A percentile compares a stretch with the other conserved stretches of the same genome.
These are phyloP conservation scores for Aspergillus taichungensis DNA, from an alignment of 495 filamentous ascomycete species.

Conservation along the genomic window DNA sequence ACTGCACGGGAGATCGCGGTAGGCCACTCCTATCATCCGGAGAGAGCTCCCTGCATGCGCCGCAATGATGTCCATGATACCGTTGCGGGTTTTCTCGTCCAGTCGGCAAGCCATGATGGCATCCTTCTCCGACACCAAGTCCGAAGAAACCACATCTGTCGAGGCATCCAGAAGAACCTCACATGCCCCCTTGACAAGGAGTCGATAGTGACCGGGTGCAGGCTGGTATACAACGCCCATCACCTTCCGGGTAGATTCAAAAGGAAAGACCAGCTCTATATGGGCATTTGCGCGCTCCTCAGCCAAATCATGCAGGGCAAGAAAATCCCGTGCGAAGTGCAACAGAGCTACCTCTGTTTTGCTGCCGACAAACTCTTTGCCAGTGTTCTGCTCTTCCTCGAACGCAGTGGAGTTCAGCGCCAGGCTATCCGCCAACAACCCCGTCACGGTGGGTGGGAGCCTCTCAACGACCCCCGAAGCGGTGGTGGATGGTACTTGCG, in stretches of 20 bases:
- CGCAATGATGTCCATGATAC: conserved; percentile 35
- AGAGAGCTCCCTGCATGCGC: conserved; percentile 51
- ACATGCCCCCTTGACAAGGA: conserved; percentile 62
- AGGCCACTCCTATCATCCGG: conserved; percentile 54
- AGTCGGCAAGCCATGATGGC: conserved; percentile 33
- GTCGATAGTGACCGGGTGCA: conserved; percentile 45
- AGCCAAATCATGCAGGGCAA: conserved; percentile 53
- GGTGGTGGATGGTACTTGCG: conserved; percentile 6
- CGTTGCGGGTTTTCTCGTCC: conserved; percentile 18
- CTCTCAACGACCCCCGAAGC: conserved; percentile 27
- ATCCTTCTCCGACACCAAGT: not conserved
- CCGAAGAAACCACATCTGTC: conserved; percentile 18
- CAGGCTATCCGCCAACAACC: conserved; percentile 48
- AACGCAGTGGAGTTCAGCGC: conserved; percentile 62
- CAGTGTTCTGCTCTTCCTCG: conserved; percentile 50
- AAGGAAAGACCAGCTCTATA: conserved; percentile 56
- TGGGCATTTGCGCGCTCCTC: conserved; percentile 48
- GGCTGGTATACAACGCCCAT: conserved; percentile 57
- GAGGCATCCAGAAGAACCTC: conserved; percentile 51
- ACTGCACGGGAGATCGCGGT: conserved; percentile 47
- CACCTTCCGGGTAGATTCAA: conserved; percentile 60
- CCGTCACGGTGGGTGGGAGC: conserved; percentile 32
- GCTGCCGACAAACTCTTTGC: conserved; percentile 50
- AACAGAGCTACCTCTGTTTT: conserved; percentile 64
- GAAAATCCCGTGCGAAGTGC: conserved; percentile 49